Base-by-base conservation (phyloP, 768 basidiomycete genomes). In the Macrocybe gigantea region DNA sequence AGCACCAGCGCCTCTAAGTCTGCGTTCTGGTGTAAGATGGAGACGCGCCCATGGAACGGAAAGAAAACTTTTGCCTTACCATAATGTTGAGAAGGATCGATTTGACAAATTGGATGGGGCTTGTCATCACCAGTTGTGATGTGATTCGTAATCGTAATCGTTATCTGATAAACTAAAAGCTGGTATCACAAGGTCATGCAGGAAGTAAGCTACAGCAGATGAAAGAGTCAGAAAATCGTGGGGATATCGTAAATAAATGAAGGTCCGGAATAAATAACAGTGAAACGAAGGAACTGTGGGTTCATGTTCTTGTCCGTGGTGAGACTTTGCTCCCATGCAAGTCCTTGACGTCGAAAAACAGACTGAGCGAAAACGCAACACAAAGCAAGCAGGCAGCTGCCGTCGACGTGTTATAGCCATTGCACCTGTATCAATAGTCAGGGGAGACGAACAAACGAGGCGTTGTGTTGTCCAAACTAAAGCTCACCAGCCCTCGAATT, bases 321-420 rank as follows among this genome's bases (percentile, higher is more conserved):
- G 80, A 83, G 31, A 66, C 64, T 53, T 77, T 79, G 62, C 82
- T 84, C 14, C 72, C 68, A 52, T 75, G 68, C 33, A 85, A 56
- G 61, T 86, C 85, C 60, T 83, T 81, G 44, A 85, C 73, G 49
- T 78, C 80, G 59, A 85, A 84, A 60, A 81, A 85, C 13, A 72
- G 60, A 54, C 75, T 79, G 29, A 80, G 54, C 7, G 70, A 71
- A 56, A 83, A 88, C 1, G 73, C 61, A 37, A 85, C 56, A 45
- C 69, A 72, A 10, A 85, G 62, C 34, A 88, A 52, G 58, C 80
- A 85, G 5, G 82, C 72, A 29, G 76, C 72, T 10, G 85, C 83
- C 1, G 77, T 72, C 5, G 82, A 83, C 9, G 79, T 66, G 57
- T 85, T 87, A 62, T 83, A 88, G 6, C 80, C 81, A 54, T 79